phyloP scores from a whole-genome alignment of 306 rosid species.

The Sphenostylis stenocarpa region DNA sequence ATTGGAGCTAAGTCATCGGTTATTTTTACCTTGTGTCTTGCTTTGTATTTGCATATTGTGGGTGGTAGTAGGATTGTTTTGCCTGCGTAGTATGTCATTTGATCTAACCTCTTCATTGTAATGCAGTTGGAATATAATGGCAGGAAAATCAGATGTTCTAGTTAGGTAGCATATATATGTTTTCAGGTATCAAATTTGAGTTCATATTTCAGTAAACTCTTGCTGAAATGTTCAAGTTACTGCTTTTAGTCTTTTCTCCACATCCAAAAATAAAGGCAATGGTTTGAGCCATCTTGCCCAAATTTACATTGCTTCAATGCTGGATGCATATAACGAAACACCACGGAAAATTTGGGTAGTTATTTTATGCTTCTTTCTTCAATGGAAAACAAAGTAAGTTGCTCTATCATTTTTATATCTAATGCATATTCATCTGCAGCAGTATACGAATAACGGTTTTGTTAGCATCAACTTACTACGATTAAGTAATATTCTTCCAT shows the following conservation, averaged over 20 bases:
- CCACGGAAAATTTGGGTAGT: not conserved
- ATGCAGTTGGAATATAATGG: slow-evolving; percentile 33
- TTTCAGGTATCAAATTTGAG: slow-evolving; percentile 14
- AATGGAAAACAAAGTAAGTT: slow-evolving; percentile 8
- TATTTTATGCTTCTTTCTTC: not conserved
- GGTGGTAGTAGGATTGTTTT: slow-evolving; percentile 61
- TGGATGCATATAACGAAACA: not conserved
- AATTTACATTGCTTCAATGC: not conserved
- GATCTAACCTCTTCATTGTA: slow-evolving; percentile 2
- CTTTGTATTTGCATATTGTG: slow-evolving; percentile 70
- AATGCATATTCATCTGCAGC: not conserved
- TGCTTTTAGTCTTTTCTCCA: not conserved
- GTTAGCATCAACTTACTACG: not conserved
- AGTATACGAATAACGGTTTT: not conserved
- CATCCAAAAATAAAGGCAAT: not conserved
- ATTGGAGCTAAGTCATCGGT: slow-evolving; percentile 79
- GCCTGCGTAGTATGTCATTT: slow-evolving; percentile 55
- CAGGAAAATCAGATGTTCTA: slow-evolving; percentile 4
- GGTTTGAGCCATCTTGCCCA: not conserved
- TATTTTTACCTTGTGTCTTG: slow-evolving; percentile 77
- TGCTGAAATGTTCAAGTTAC: not conserved
- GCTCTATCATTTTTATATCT: slow-evolving; percentile 11
- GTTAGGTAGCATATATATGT: not conserved
- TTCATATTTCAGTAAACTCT: slow-evolving; percentile 13
- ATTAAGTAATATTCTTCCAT: not conserved